Conservation (phyloP, 495 filamentous ascomycete genomes). For the Talaromyces ruber region DNA sequence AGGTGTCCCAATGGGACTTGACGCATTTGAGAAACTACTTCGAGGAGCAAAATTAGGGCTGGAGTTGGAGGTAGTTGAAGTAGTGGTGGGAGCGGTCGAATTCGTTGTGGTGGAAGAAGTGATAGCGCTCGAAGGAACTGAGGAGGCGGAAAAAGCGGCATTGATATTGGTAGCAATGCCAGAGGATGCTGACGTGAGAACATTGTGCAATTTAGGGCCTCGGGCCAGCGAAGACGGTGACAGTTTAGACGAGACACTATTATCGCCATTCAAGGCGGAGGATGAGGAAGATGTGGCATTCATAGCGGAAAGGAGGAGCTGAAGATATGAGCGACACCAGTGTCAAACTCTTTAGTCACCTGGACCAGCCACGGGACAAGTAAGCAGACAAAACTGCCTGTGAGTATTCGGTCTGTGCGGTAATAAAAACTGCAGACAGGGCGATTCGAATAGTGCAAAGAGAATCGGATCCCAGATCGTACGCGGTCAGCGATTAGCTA, state of each 20-base stretch:
- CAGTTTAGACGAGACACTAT: constrained; percentile 33
- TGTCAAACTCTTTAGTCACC: constrained; percentile 36
- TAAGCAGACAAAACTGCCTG: constrained; percentile 21
- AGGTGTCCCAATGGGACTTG: constrained; percentile 42
- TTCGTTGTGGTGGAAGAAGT: constrained; percentile 15
- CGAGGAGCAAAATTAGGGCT: constrained; percentile 17
- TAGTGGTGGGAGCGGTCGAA: constrained; percentile 12
- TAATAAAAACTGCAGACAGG: constrained; percentile 13
- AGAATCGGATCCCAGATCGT: constrained; percentile 35
- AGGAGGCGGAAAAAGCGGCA: constrained; percentile 16
- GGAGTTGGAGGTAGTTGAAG: constrained; percentile 5
- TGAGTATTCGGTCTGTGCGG: constrained; percentile 23
- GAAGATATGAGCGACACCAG: constrained; percentile 27
- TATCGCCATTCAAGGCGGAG: constrained; percentile 34
- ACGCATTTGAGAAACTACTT: constrained; percentile 25
- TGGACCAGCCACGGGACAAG: constrained; percentile 34
- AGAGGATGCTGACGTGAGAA: constrained; percentile 23
- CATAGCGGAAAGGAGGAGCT: constrained; percentile 25
- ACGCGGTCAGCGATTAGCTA: constrained; percentile 34
- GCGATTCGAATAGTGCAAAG: constrained; percentile 28
- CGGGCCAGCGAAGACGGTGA: constrained; percentile 24
- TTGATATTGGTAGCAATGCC: constrained; percentile 20
- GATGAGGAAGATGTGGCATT: constrained; percentile 33
- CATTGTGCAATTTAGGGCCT: constrained; percentile 31
- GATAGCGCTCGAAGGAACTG: constrained; percentile 13